Conservation (phyloP, 2,329 filamentous ascomycete genomes). For the Aspergillus cejpii region DNA sequence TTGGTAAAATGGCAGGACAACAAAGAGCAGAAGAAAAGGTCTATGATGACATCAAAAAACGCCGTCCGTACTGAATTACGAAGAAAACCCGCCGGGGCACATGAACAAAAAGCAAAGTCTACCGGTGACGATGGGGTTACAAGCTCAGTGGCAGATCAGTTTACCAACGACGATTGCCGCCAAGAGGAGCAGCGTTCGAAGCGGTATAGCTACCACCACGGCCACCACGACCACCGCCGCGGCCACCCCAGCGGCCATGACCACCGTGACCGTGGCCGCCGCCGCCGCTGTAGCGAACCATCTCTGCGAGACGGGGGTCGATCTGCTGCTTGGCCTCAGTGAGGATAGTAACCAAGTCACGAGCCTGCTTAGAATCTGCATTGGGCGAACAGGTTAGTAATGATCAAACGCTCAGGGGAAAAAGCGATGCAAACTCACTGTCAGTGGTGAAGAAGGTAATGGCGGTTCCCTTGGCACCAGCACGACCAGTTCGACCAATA, state of each 20-base stretch:
- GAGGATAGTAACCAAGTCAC: conserved; percentile 88
- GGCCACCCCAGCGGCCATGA: conserved; percentile 50
- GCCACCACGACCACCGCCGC: conserved; percentile 55
- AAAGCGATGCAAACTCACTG: conserved; percentile 83
- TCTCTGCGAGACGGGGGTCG: conserved; percentile 90
- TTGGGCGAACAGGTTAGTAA: conserved; percentile 15
- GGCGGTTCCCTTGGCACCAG: conserved; percentile 85
- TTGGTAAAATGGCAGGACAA: conserved; percentile 8
- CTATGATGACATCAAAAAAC: conserved; percentile 36
- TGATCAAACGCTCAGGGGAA: too few species aligned
- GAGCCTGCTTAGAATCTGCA: conserved; percentile 83
- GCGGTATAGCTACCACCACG: conserved; percentile 48
- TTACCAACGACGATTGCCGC: conserved; percentile 53
- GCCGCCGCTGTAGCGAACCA: conserved; percentile 85
- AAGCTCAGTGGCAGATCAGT: conserved; percentile 21
- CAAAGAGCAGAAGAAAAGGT: conserved; percentile 27
- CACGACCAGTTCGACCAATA: conserved; percentile 62
- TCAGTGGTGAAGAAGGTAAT: conserved; percentile 99
- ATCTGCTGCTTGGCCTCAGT: conserved; percentile 97
- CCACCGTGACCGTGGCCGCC: conserved; percentile 65
- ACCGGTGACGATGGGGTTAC: conserved; percentile 26
- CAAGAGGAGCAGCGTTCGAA: conserved; percentile 54
- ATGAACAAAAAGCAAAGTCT: conserved; percentile 24
- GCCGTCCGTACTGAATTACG: conserved; percentile 36
- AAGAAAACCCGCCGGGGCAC: conserved; percentile 17